Conservation (phyloP, 2,329 filamentous ascomycete species). For the Neopestalotiopsis rosae region DNA sequence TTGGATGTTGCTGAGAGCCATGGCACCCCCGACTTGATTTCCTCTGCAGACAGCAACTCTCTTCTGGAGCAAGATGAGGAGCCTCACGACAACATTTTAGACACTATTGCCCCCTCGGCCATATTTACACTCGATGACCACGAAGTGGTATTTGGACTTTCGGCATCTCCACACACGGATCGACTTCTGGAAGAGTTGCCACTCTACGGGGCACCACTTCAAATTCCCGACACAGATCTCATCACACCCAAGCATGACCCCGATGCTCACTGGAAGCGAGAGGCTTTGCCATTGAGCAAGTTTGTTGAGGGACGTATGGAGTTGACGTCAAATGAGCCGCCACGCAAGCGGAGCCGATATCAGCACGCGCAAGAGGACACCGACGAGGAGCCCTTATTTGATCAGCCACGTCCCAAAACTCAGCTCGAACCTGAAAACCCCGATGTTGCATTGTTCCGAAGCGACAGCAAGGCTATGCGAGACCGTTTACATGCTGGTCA, state of each 20-base stretch:
- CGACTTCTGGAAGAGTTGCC: slow-evolving; percentile 82
- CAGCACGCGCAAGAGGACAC: slow-evolving; percentile 77
- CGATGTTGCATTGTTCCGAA: slow-evolving; percentile 85
- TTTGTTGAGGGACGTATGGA: slow-evolving; percentile 83
- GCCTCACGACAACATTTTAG: slow-evolving; percentile 35
- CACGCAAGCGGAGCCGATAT: slow-evolving; percentile 81
- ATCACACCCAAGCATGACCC: slow-evolving; percentile 65
- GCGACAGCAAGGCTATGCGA: slow-evolving; percentile 86
- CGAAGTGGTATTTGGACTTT: slow-evolving; percentile 80
- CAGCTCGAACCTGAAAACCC: slow-evolving; percentile 71
- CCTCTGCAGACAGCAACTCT: slow-evolving; percentile 67
- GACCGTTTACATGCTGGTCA: slow-evolving; percentile 90
- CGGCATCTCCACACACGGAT: slow-evolving; percentile 76
- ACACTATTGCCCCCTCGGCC: slow-evolving; percentile 71
- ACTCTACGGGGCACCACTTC: slow-evolving; percentile 72
- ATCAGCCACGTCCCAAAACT: slow-evolving; percentile 32
- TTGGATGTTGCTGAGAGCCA: slow-evolving; percentile 47
- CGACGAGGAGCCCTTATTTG: slow-evolving; percentile 51
- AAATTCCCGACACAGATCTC: slow-evolving; percentile 62
- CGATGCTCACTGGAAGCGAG: slow-evolving; percentile 75
- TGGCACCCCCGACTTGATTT: slow-evolving; percentile 69
- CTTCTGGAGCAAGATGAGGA: slow-evolving; percentile 51
- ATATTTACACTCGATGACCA: slow-evolving; percentile 85
- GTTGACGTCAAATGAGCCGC: slow-evolving; percentile 68
- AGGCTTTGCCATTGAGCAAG: slow-evolving; percentile 85